Evolutionary conservation across 768 basidiomycete genomes (phyloP), one percentile per base, ranked within the genome.

Genomic region (Amanita molliuscula): DNA sequence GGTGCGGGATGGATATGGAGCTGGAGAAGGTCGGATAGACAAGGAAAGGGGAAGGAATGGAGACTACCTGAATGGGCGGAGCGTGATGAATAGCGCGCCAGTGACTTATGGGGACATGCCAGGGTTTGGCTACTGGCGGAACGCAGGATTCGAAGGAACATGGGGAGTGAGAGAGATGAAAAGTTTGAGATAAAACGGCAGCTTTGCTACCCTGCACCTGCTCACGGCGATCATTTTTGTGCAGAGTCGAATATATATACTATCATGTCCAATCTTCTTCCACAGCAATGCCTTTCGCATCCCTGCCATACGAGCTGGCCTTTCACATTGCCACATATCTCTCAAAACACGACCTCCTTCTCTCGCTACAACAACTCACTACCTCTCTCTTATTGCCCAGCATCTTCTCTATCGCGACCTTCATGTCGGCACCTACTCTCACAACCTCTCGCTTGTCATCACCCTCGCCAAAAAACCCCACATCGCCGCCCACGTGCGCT

Each of bases 401-500:
- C 77, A 78, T 52, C 61, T 70, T 31, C 81, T 89, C 63, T 89
- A 84, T 63, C 73, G 81, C 48, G 63, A 76, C 58, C 56, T 88
- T 55, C 60, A 67, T 44, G 55, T 79, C 47, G 72, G 78, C 28
- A 56, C 69, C 6, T 57, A 63, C 53, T 64, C 71, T 3, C 66
- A 62, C 56, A 78, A 77, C 54, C 70, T 78, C 51, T 46, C 62
- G 55, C 67, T 78, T 60, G 65, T 84, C 50, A 52, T 63, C 54
- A 77, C 80, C 48, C 78, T 88, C 53, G 79, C 83, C 8, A 59
- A 59, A 18, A 74, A 68, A 20, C 77, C 79, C n/a, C 65, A 66
- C 48, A 61, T 88, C 58, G 83, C 84, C 0, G 68, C 65, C 53
- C 67, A 73, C 59, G 87, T 89, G 47, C 75, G 81, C 57, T 67